Base-by-base conservation (phyloP, 306 rosid species). In the Abrus pulchellus region DNA sequence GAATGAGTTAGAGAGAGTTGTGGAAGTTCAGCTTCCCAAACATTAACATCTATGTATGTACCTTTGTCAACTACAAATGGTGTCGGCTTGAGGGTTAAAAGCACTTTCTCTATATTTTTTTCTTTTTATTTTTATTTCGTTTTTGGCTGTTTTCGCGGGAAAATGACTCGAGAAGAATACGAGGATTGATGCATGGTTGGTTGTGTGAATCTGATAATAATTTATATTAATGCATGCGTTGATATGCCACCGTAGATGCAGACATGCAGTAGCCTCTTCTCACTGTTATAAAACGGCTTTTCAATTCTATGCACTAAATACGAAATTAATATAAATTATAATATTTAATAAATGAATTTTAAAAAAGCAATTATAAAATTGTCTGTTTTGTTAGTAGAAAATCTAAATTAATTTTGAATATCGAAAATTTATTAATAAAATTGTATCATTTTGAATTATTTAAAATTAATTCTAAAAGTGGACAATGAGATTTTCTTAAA, bases 61-160 rank as follows among this genome's bases (percentile, higher is more conserved):
- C 27, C 76, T 80, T 44, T 50, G 41, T 34, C 78, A 65, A 57
- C 65, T 34, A 59, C 48, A 65, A 49, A 27, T 78, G 79, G 47
- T 79, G 72, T 66, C 53, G 36, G 6, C 68, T 38, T 64, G 5
- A 1, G 50, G 52, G 71, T 66, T 66, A 43, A 66, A 14, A 20
- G 27, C 34, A 65, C 52, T 38, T 36, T 38, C 48, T 63, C 4
- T 63, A 5, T 6, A 61, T 32, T 1, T 11, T 61, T 4, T 30
- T 32, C 1, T 11, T 61, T 4, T 30, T 32, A 32, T 33, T 29
- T 6, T 40, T 9, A 3, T 9, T 20, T 9, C 44, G 32, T 44
- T 8, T 38, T 10, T 69, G 54, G 48, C 29, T 68, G 50, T 67
- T 32, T 76, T 53, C 61, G 72, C 68, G 59, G 59, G 68, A 80